Base-by-base conservation (phyloP, 352 stramenopile species). In the Globisporangium sylvaticum region DNA sequence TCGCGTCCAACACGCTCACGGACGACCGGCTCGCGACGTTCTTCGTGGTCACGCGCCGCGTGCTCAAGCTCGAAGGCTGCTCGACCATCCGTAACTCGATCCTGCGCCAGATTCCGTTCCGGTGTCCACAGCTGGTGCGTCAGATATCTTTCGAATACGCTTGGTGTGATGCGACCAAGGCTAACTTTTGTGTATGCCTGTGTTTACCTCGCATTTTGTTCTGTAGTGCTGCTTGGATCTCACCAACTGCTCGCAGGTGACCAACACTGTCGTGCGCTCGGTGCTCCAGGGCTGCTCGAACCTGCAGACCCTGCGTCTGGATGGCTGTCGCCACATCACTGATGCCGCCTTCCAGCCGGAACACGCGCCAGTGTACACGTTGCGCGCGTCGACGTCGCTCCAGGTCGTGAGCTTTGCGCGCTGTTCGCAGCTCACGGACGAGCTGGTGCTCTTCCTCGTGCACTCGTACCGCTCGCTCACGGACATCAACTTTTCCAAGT, bases 261-360 rank as follows among this genome's bases (percentile, higher is more conserved):
- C 81, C 72, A 96, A 95, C 73, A 85, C 85, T 5, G 86, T 96
- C 57, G 80, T 96, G 57, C 87, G 84, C 22, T 79, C 84, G 20
- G 80, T 95, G 60, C 70, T 96, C 34, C 88, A 94, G 60, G 85
- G 86, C 10, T 96, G 88, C 67, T 71, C 80, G 54, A 78, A 77
- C 42, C 73, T 96, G 54, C 84, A 94, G 75, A 88, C 79, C 42
- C 71, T 96, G 64, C 82, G 86, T n/a, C 72, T 96, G 44, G 88
- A 94, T 71, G 87, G 86, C 65, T 95, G 87, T 61, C 84, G 85
- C 62, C 87, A 95, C 71, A 92, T 95, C 74, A 96, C 88, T 0
- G 88, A 96, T 65, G 85, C 87, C 2, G 88, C 88, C 12, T 96
- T 96, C 76, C 87, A 95, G 74, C 83, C 84, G 5, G 85, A 95